Evolutionary conservation across 441 rosid species (phyloP), one percentile per base, ranked within the genome.

Genomic region (Raphanus hybrid): DNA sequence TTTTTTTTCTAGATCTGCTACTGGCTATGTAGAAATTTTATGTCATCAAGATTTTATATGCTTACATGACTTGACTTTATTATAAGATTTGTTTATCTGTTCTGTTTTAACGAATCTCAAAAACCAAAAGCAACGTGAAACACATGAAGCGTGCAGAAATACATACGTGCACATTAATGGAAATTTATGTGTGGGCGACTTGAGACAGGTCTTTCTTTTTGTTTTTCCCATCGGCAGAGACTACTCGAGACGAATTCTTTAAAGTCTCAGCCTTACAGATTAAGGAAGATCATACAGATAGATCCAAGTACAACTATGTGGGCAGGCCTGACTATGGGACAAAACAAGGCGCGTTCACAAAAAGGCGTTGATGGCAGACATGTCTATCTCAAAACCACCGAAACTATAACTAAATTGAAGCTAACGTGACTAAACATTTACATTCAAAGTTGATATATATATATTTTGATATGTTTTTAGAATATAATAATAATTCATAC

Each of bases 261-360:
- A 3, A 16, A 64, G 26, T 8, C 26, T 29, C 3, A 0, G 26
- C 4, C 69, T 39, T 65, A 26, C 34, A 65, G 15, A 65, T 3
- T n/a, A 65, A 65, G 69, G 27, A 48, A 60, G 64, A 12, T 45
- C 6, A n/a, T 27, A 60, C 39, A 60, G 64, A 54, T 12, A 68
- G 2, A 23, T 6, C 3, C 55, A 48, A 2, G 26, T 8, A 68
- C 55, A 48, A 2, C 41, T 8, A 68, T n/a, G n/a, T n/a, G n/a
- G n/a, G n/a, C n/a, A n/a, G n/a, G n/a, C n/a, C n/a, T n/a, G n/a
- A n/a, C n/a, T n/a, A n/a, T n/a, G n/a, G n/a, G n/a, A n/a, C n/a
- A n/a, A n/a, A n/a, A 0, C 61, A 68, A 67, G 3, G 8, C 59
- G 58, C 43, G 71, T 48, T 16, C 26, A 14, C 8, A 7, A 5